Evolutionary conservation across 495 filamentous ascomycete species (phyloP).

Genomic region (Trypethelium eluteriae): DNA sequence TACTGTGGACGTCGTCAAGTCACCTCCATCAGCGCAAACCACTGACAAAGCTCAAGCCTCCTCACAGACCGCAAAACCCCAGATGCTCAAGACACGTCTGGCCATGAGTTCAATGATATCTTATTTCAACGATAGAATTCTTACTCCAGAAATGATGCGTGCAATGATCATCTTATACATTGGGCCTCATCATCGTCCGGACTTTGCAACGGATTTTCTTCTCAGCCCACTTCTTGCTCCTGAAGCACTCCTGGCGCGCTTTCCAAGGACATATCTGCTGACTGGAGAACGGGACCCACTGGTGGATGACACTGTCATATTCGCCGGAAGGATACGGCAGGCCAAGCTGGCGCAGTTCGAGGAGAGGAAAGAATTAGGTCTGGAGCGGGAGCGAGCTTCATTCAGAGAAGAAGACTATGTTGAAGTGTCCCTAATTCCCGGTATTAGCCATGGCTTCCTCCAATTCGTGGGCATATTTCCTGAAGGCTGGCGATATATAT

Average conservation of each 20-base stretch:
- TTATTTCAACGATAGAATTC: slow-evolving; percentile 91
- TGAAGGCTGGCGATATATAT: slow-evolving; percentile 75
- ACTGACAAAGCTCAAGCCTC: neutral
- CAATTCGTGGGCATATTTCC: slow-evolving; percentile 83
- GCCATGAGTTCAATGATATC: slow-evolving; percentile 94
- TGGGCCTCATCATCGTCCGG: slow-evolving; percentile 82
- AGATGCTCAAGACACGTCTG: slow-evolving; percentile 74
- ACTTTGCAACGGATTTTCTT: slow-evolving; percentile 85
- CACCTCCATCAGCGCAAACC: slow-evolving; percentile 27
- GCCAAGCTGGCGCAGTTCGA: slow-evolving; percentile 65
- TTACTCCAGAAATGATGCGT: slow-evolving; percentile 97
- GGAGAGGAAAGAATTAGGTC: slow-evolving; percentile 55
- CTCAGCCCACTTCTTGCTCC: slow-evolving; percentile 85
- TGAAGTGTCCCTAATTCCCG: slow-evolving; percentile 75
- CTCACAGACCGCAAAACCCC: slow-evolving; percentile 39
- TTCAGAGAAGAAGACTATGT: slow-evolving; percentile 74
- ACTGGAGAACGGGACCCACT: slow-evolving; percentile 93
- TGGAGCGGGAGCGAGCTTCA: slow-evolving; percentile 33
- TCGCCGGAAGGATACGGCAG: slow-evolving; percentile 76
- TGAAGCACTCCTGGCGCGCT: slow-evolving; percentile 67
- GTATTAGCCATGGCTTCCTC: slow-evolving; percentile 84
- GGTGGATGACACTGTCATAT: slow-evolving; percentile 93
- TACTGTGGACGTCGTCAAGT: slow-evolving; percentile 39
- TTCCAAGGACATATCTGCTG: slow-evolving; percentile 87
- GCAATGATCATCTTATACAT: slow-evolving; percentile 99